These are phyloP conservation scores for Xylogone sp. DNA, from an alignment of 2,329 filamentous ascomycete species.

Conservation along the genomic window DNA sequence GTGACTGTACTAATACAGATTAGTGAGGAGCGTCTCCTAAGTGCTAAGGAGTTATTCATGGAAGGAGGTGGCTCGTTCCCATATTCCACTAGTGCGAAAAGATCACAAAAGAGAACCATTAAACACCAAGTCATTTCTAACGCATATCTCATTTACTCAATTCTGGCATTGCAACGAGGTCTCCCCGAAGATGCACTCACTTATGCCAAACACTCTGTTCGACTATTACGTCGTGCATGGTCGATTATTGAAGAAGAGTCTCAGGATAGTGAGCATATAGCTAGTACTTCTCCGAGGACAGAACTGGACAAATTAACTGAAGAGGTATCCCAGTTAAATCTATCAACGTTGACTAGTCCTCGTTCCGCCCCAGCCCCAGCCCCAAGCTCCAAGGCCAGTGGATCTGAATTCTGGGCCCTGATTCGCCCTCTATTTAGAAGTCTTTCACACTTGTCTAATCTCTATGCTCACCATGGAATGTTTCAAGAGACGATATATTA, in stretches of 20 bases:
- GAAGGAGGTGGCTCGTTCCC: slow-evolving; percentile 10
- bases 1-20: neutral
- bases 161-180: slow-evolving; percentile 37
- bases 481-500: slow-evolving; percentile 88
- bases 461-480: slow-evolving; percentile 82
- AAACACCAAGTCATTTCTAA: slow-evolving; percentile 30
- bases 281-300: slow-evolving; percentile 2
- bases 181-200: slow-evolving; percentile 54
- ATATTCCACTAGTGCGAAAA: neutral
- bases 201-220: slow-evolving; percentile 54
- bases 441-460: slow-evolving; percentile 67
- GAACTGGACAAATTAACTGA: slow-evolving; percentile 24
- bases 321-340: slow-evolving; percentile 28
- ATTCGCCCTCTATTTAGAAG: slow-evolving; percentile 70
- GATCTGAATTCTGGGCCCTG: slow-evolving; percentile 75
- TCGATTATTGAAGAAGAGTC: slow-evolving; percentile 27
- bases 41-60: slow-evolving; percentile 20
- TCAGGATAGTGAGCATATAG: slow-evolving; percentile 5
- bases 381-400: slow-evolving; percentile 34
- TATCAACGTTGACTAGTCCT: slow-evolving; percentile 28
- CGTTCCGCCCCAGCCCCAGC: slow-evolving; percentile 36
- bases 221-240: slow-evolving; percentile 37
- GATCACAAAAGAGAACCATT: slow-evolving; percentile 17
- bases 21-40: slow-evolving; percentile 25
- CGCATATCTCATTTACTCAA: slow-evolving; percentile 30